phyloP scores from a whole-genome alignment of 768 basidiomycete genomes.

The Kwoniella heveanensis region DNA sequence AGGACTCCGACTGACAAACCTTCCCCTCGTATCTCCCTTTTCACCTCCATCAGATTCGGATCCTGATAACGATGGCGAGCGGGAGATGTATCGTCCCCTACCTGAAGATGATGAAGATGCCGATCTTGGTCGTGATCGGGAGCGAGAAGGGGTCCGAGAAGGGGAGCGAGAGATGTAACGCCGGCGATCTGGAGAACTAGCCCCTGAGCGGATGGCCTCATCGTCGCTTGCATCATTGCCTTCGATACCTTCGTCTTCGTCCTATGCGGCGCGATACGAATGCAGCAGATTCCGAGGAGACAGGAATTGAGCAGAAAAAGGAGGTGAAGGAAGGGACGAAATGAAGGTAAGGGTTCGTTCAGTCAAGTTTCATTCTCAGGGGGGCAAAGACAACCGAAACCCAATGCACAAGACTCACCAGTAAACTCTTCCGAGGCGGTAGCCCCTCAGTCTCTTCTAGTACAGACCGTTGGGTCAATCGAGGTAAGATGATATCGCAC shows the following conservation, averaged over 20 bases:
- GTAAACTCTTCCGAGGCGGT: constrained; percentile 71
- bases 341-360: too few relatives aligned
- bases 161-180: constrained; percentile 41
- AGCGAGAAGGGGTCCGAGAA: constrained; percentile 16
- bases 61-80: too few relatives aligned
- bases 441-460: constrained; percentile 92
- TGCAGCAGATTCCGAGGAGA: neutral
- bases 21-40: constrained; percentile 30
- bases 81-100: constrained; percentile 28
- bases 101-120: constrained; percentile 8
- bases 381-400: too few relatives aligned
- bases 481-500: constrained; percentile 93
- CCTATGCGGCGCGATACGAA: constrained; percentile 24
- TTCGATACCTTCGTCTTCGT: constrained; percentile 30
- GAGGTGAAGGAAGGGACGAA: neutral
- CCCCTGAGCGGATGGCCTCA: neutral
- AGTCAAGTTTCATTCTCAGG: too few relatives aligned
- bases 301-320: neutral
- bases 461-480: constrained; percentile 78
- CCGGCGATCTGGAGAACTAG: constrained; percentile 23
- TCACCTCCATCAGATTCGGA: constrained; percentile 30
- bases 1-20: constrained; percentile 32
- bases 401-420: constrained; percentile 62
- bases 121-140: constrained; percentile 14
- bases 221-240: constrained; percentile 28